phyloP scores from a whole-genome alignment of 148 eudicot genomes.

The Amaranthus hypochondriacus region DNA sequence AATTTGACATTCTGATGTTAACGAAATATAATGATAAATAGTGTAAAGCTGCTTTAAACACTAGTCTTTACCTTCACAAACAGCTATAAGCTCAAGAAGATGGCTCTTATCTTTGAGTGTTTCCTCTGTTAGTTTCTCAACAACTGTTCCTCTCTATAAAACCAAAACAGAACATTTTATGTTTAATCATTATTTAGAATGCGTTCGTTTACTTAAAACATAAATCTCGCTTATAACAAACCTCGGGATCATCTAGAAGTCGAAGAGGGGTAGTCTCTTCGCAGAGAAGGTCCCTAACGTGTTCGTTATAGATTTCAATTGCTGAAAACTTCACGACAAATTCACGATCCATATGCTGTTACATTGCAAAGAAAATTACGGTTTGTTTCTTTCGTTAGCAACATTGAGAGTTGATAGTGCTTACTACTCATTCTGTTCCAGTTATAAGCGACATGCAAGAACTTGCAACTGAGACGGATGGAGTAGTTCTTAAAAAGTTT shows the following conservation, averaged over 20 bases:
- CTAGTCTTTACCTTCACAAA: slow-evolving; percentile 60
- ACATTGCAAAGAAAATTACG: neutral
- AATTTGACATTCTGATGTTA: neutral
- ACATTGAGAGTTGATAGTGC: neutral
- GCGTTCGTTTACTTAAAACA: neutral
- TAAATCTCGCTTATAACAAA: slow-evolving; percentile 21
- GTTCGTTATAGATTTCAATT: slow-evolving; percentile 84
- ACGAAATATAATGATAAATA: neutral
- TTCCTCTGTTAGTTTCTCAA: slow-evolving; percentile 78
- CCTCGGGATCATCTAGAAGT: slow-evolving; percentile 98
- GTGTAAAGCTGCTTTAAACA: neutral
- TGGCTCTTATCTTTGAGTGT: slow-evolving; percentile 59
- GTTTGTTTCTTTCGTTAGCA: neutral
- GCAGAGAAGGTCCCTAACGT: slow-evolving; percentile 80
- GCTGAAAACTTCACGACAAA: slow-evolving; percentile 80
- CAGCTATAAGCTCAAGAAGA: slow-evolving; percentile 69
- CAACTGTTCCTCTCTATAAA: slow-evolving; percentile 83
- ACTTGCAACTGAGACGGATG: neutral
- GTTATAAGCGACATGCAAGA: neutral
- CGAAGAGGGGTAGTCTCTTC: slow-evolving; percentile 67
- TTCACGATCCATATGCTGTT: slow-evolving; percentile 68
- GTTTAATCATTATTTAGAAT: neutral
- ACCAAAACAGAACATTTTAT: neutral
- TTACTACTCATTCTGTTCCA: neutral
- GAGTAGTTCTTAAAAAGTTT: too few relatives aligned